Base-by-base conservation (phyloP, 1,284 basidiomycete genomes). In the Malassezia psittaci region DNA sequence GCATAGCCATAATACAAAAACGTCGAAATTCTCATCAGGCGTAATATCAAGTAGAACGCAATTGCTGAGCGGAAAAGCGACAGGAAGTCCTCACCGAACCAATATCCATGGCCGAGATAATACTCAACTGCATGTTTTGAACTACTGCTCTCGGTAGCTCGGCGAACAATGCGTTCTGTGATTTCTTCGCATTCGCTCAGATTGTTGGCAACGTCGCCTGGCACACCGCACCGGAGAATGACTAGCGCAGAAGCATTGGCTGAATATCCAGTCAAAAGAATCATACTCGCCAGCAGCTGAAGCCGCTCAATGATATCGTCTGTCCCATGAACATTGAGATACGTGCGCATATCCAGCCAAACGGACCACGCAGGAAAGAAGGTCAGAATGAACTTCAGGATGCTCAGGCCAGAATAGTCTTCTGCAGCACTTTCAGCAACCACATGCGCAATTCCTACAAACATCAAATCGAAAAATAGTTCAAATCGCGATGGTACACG, bases 391-490 rank as follows among this genome's bases (percentile, higher is more conserved):
- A 76, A 76, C 54, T 73, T 69, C 51, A 69, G 56, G 36, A 71
- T 60, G 18, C 67, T 66, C 52, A 71, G 61, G 16, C 61, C 67
- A n/a, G 64, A 60, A 2, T 57, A 54, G 18, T 40, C 40, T 21
- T 52, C 54, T 1, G 52, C 52, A 7, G 63, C 66, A 40, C 63
- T 63, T 33, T 72, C 68, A 2, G 69, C 67, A 0, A 69, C 58
- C 0, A 62, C 45, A 36, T 70, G 68, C 10, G 66, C 63, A n/a
- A 70, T 57, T 13, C 67, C 68, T 44, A 69, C 68, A 41, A 73
- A 66, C 57, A 68, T 64, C 18, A 72, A 60, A 50, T 75, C 74
- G 33, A 73, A 75, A 36, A 75, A 73, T 15, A 75, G 67, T 50
- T 75, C 74, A 47, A 72, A 71, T 24, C 71, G 67, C 10, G 60